Percentiles rank a stretch among this genome's conserved stretches.
These are phyloP conservation scores for Cercospora nicotianae DNA, from an alignment of 2,329 filamentous ascomycete species.

Conservation along the genomic window DNA sequence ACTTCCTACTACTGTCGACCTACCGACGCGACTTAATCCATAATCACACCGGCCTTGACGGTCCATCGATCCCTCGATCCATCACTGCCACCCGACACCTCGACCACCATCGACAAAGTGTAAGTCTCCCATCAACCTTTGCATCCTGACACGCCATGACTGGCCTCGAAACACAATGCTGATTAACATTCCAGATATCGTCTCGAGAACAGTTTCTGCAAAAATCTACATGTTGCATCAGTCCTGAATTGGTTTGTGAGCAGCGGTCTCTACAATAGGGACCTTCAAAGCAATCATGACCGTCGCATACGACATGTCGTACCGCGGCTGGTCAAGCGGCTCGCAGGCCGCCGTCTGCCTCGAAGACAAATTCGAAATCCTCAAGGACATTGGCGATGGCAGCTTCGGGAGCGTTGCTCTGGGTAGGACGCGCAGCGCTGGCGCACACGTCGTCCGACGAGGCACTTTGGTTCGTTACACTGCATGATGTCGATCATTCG, in stretches of 20 bases:
- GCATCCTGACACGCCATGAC: neutral
- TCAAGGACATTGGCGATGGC: conserved; percentile 98
- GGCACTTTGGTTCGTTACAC: conserved; percentile 74
- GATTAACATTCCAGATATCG: conserved; percentile 1
- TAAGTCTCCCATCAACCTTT: conserved; percentile 10
- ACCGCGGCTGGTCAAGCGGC: conserved; percentile 59
- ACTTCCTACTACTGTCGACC: conserved; percentile 23
- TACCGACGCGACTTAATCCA: conserved; percentile 32
- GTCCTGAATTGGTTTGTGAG: conserved; percentile 22
- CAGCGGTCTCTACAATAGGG: conserved; percentile 29
- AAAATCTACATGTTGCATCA: conserved; percentile 33
- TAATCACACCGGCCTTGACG: conserved; percentile 29
- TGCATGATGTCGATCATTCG: neutral
- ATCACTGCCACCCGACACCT: conserved; percentile 11
- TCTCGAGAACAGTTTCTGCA: neutral
- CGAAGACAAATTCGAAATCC: conserved; percentile 91
- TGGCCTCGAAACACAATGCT: neutral
- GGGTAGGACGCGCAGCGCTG: conserved; percentile 86
- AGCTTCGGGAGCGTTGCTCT: conserved; percentile 96
- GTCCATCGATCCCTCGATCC: conserved; percentile 14
- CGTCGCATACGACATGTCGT: conserved; percentile 64
- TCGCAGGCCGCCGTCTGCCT: conserved; percentile 59
- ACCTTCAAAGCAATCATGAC: conserved; percentile 61
- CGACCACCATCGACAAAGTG: conserved; percentile 4
- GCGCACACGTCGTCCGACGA: conserved; percentile 81